These are phyloP conservation scores for Lasiodiplodia gonubiensis DNA, from an alignment of 2,329 filamentous ascomycete genomes.

Conservation along the genomic window DNA sequence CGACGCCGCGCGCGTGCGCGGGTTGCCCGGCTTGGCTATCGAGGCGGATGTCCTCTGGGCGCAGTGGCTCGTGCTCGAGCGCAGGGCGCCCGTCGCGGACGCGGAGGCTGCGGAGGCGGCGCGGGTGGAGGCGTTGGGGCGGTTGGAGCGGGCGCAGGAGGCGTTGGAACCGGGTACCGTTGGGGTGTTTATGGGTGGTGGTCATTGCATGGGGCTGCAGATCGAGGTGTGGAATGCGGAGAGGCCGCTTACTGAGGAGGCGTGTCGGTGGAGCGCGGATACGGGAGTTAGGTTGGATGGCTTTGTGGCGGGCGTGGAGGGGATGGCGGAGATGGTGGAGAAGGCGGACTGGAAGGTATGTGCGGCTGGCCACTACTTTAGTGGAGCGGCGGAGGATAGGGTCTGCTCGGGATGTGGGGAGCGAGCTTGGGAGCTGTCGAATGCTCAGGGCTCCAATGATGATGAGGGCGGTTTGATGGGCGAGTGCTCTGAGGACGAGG, in stretches of 20 bases:
- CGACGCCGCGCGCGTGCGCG: not conserved
- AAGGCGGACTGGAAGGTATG: not conserved
- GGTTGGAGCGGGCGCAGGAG: not conserved
- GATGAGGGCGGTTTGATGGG: not conserved
- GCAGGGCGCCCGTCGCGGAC: not conserved
- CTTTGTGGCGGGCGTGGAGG: not conserved
- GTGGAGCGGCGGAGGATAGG: not conserved
- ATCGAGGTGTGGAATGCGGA: not conserved
- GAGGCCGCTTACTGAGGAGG: not conserved
- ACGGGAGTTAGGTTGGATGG: not conserved
- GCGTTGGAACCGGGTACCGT: not conserved
- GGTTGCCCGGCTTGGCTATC: not conserved
- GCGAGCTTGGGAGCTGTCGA: not conserved
- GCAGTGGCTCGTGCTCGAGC: conserved; percentile 1
- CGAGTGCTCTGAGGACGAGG: not conserved
- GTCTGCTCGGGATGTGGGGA: not conserved
- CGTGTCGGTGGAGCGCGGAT: not conserved
- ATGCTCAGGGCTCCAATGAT: not conserved
- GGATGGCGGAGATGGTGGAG: not conserved
- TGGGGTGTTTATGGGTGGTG: not conserved
- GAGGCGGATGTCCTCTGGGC: conserved; percentile 1
- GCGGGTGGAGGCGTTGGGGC: not conserved
- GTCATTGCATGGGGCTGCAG: not conserved
- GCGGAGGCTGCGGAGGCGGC: not conserved
- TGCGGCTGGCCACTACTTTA: not conserved